Conservation (phyloP, 2,329 filamentous ascomycete genomes). For the Trichoderma polysporum region DNA sequence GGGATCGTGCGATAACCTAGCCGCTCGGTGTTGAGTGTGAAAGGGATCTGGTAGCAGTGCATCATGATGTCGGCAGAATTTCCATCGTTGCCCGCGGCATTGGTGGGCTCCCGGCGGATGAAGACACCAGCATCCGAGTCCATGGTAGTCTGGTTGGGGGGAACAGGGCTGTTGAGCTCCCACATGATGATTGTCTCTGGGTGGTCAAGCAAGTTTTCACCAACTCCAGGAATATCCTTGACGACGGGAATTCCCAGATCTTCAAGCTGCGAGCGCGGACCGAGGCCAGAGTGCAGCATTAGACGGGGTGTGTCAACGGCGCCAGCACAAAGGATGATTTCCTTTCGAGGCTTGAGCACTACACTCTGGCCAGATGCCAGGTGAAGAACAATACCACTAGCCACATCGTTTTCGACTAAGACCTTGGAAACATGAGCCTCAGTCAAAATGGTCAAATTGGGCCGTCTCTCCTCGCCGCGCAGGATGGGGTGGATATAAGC, state of each 20-base stretch:
- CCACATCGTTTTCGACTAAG: constrained; percentile 67
- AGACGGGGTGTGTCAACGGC: constrained; percentile 77
- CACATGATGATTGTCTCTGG: constrained; percentile 63
- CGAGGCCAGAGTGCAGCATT: constrained; percentile 58
- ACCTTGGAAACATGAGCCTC: constrained; percentile 85
- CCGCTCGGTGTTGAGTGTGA: constrained; percentile 79
- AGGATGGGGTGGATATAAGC: constrained; percentile 93
- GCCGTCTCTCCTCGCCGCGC: constrained; percentile 74
- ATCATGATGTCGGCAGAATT: constrained; percentile 87
- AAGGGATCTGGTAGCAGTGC: constrained; percentile 96
- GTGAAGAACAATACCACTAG: constrained; percentile 70
- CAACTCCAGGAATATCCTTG: constrained; percentile 58
- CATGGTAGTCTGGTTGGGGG: constrained; percentile 81
- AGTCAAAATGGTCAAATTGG: constrained; percentile 83
- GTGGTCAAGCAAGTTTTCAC: constrained; percentile 62
- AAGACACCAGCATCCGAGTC: constrained; percentile 89
- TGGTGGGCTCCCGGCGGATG: constrained; percentile 71
- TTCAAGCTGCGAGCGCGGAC: constrained; percentile 53
- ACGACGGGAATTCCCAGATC: constrained; percentile 56
- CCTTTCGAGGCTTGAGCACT: constrained; percentile 64
- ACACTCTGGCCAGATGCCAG: constrained; percentile 53
- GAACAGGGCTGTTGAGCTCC: constrained; percentile 77
- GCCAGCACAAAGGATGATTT: constrained; percentile 78
- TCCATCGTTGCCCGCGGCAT: constrained; percentile 67
- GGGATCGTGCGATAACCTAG: constrained; percentile 65